These are phyloP conservation scores for Vinca minor DNA, from an alignment of 257 asterid species.

Conservation along the genomic window DNA sequence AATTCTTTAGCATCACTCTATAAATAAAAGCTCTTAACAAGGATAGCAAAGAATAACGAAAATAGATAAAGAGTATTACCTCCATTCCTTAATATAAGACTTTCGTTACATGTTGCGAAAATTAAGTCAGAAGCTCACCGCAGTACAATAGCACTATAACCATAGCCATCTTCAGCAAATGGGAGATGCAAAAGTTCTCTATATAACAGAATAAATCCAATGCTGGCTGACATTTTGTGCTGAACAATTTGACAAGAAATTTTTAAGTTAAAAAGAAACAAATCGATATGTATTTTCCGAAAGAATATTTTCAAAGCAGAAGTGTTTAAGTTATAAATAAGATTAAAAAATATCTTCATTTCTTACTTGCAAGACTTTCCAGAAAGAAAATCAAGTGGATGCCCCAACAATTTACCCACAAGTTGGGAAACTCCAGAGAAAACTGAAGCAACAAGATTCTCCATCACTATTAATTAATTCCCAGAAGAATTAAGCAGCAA, in stretches of 20 bases:
- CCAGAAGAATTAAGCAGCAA: neutral
- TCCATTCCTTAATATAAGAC: too few species aligned
- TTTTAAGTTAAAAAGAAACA: neutral
- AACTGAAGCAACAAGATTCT: constrained; percentile 41
- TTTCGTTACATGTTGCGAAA: too few species aligned
- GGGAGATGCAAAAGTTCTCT: constrained; percentile 56
- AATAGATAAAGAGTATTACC: too few species aligned
- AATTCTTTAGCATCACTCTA: too few species aligned
- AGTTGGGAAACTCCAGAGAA: constrained; percentile 43
- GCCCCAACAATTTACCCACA: constrained; percentile 48
- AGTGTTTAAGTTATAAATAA: neutral
- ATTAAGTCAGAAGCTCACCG: constrained; percentile 27
- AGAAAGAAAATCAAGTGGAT: constrained; percentile 69
- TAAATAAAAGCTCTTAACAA: too few species aligned
- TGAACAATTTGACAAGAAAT: constrained; percentile 15
- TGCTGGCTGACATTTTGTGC: constrained; percentile 46
- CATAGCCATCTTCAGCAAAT: constrained; percentile 50
- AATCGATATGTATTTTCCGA: neutral
- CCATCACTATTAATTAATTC: constrained; percentile 35
- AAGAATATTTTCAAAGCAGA: neutral
- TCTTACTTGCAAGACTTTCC: constrained; percentile 60
- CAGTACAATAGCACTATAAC: constrained; percentile 44
- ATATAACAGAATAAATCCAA: constrained; percentile 70
- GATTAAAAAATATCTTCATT: neutral
- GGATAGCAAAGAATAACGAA: too few species aligned